Base-by-base conservation (phyloP, 164 flowering plant genomes). In the Houttuynia cordata region DNA sequence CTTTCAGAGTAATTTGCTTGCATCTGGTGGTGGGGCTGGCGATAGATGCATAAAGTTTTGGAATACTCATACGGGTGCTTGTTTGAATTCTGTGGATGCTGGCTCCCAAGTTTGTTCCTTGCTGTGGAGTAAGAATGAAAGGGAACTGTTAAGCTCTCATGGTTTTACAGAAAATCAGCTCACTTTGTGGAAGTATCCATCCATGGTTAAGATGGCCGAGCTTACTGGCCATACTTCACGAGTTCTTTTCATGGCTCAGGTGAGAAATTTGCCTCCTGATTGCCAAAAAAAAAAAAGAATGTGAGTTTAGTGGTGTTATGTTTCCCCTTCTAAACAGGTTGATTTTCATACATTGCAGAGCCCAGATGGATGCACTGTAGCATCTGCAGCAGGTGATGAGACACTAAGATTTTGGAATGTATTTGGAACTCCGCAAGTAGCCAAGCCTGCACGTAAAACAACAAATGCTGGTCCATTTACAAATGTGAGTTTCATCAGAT, bases 151-250 rank as follows among this genome's bases (percentile, higher is more conserved):
- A 21, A 83, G 88, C 69, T 81, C 85, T 60, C 84, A 79, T 61
- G 85, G 88, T 23, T 81, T 79, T 58, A 72, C 81, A 40, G 72
- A 79, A 65, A 83, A 81, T 71, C 88, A 83, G 68, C 75, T 81
- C 39, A 80, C 83, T 24, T 71, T 81, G 8, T 83, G 84, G 88
- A 83, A 80, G 62, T 83, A 83, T 56, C 85, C 88, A 23, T 83
- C 88, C 0, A 83, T 83, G 88, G 85, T 78, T 41, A 81, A 78
- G 72, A 71, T 75, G 49, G 79, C 81, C 0, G 86, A 83, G 75
- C 88, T 83, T 56, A 79, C 78, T 25, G 88, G 84, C 45, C 88
- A 83, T 54, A 83, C 86, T 42, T 83, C 86, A n/a, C 75, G 85
- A 68, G 85, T 81, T 55, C 76, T 83, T 12, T 83, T 64, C 74